Evolutionary conservation across 2,329 filamentous ascomycete species (phyloP), one percentile per base, ranked within the genome.

Genomic region (Exserohilum rostratum): DNA sequence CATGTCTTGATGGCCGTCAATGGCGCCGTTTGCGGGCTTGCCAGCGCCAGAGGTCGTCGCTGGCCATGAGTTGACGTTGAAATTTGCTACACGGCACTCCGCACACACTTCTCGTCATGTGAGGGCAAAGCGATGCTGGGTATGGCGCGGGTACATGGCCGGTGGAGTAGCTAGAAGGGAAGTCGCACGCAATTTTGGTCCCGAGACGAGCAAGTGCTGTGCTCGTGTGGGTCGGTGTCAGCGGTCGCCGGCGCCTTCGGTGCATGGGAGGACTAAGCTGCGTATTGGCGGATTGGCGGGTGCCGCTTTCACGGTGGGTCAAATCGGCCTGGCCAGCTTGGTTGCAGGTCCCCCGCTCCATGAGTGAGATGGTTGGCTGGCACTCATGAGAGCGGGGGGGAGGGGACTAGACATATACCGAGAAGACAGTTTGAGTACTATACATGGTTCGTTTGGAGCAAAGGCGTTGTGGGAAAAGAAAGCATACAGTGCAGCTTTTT

Each of bases 151-250:
- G 68, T 67, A 68, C 68, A 67, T 69, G 65, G 65, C 53, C 55
- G 61, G 69, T 60, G 65, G 70, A 68, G 68, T 65, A 52, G 50
- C 62, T 64, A 58, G 59, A 57, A 55, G 60, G 55, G 63, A 65
- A 60, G 67, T 71, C 70, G 70, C 72, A 74, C 70, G 64, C 59
- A 73, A 73, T 71, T 73, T 74, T 74, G 71, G 69, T 73, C 71
- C 68, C 68, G 69, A 67, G 71, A 73, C 68, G 66, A 65, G 63
- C 59, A 54, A 56, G 53, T 55, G 64, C 67, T 74, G 71, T 73
- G 69, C 68, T 67, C 67, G 54, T 66, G 71, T 74, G 70, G 69
- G 69, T 63, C 71, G 61, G 63, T 58, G 61, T 25, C 53, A 60
- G 64, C 65, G 66, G 69, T 69, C 58, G 57, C 65, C 60, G 65